phyloP scores from a whole-genome alignment of 176 grass and related monocot species.

The Echinochloa phyllopogon region DNA sequence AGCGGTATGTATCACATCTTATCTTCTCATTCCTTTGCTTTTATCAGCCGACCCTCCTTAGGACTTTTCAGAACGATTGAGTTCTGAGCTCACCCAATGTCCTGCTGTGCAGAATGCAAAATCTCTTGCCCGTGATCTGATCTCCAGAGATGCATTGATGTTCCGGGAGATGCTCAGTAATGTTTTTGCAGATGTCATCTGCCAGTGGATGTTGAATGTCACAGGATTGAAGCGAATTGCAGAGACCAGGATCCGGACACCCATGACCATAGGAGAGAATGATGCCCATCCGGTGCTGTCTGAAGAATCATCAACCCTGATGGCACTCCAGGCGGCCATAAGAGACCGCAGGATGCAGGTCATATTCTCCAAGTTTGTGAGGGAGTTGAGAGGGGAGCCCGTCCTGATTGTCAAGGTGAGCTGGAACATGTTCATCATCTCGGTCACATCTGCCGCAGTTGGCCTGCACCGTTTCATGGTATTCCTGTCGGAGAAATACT shows the following conservation, averaged over 20 bases:
- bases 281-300: conserved; percentile 9
- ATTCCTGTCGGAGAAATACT: conserved; percentile 41
- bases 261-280: not conserved
- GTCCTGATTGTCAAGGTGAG: conserved; percentile 49
- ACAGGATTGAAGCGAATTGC: conserved; percentile 10
- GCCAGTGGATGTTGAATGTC: conserved; percentile 57
- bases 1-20: conserved; percentile 50
- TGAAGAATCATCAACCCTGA: conserved; percentile 12
- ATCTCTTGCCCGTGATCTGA: conserved; percentile 58
- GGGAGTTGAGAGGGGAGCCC: conserved; percentile 54
- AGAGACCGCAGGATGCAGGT: conserved; percentile 68
- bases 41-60: not conserved
- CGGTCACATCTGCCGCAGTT: conserved; percentile 32
- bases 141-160: conserved; percentile 56
- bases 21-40: not conserved
- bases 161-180: conserved; percentile 51
- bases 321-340: conserved; percentile 34
- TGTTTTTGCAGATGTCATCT: conserved; percentile 53
- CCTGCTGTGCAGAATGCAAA: conserved; percentile 38
- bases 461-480: conserved; percentile 56
- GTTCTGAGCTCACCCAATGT: not conserved
- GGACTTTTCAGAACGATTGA: not conserved
- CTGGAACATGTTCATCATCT: conserved; percentile 46
- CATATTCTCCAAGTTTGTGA: conserved; percentile 65
- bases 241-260: not conserved